These are phyloP conservation scores for Aristolochia californica DNA, from an alignment of 164 flowering plant genomes.

Conservation along the genomic window DNA sequence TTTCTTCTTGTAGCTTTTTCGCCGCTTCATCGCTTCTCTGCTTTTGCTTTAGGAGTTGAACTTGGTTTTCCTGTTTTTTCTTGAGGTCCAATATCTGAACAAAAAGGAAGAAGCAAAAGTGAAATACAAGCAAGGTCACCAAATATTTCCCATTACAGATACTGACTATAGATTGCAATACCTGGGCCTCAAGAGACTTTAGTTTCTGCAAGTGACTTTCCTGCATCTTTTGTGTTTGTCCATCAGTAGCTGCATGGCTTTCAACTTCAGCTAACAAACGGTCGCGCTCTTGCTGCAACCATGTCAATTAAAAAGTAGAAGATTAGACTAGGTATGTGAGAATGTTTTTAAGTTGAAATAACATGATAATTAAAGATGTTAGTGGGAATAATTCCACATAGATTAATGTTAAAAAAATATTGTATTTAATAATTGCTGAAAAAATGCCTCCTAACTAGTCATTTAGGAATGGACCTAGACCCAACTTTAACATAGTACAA, in stretches of 20 bases:
- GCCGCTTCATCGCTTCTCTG: conserved; percentile 98
- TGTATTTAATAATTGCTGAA: too few relatives aligned
- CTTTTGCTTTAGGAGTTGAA: conserved; percentile 87
- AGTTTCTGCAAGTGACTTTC: conserved; percentile 80
- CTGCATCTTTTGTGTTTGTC: conserved; percentile 83
- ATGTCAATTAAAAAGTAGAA: neutral
- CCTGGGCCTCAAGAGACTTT: conserved; percentile 93
- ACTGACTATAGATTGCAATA: conserved; percentile 8
- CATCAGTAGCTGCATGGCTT: conserved; percentile 79
- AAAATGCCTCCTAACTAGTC: too few relatives aligned
- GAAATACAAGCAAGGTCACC: neutral
- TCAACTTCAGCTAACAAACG: conserved; percentile 76
- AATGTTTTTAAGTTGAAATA: too few relatives aligned
- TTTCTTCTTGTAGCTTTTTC: conserved; percentile 85
- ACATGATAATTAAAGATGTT: too few relatives aligned
- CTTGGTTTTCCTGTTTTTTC: conserved; percentile 96
- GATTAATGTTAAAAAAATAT: too few relatives aligned
- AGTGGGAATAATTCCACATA: too few relatives aligned
- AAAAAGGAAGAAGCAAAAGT: neutral
- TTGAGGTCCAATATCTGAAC: conserved; percentile 81
- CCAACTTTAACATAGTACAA: too few relatives aligned
- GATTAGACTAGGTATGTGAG: too few relatives aligned
- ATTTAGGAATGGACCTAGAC: too few relatives aligned
- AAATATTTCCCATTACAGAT: neutral
- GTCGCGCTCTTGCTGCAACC: conserved; percentile 81